Conservation (phyloP, 495 filamentous ascomycete species). For the Aspergillus ellipticus region DNA sequence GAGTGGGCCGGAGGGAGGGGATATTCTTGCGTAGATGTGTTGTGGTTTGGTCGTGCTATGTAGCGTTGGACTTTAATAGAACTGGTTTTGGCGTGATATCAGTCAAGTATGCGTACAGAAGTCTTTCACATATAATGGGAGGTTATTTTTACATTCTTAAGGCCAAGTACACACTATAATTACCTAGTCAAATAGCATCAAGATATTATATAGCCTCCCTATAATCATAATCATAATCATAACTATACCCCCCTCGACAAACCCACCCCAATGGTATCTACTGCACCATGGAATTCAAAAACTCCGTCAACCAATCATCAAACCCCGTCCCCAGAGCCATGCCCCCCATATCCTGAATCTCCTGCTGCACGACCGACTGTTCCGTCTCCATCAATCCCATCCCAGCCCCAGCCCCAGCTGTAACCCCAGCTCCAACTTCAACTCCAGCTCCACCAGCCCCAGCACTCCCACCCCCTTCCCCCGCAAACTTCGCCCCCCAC, state of each 20-base stretch:
- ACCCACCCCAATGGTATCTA: no score
- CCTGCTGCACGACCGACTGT: not conserved
- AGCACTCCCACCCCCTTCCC: not conserved
- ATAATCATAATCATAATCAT: no score
- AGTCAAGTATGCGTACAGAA: no score
- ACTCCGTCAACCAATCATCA: not conserved
- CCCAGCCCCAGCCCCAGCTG: not conserved
- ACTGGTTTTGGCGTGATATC: no score
- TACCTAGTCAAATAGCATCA: no score
- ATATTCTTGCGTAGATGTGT: constrained; percentile 18
- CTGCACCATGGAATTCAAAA: constrained; percentile 2
- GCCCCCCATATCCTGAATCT: not conserved
- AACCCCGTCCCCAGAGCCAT: not conserved
- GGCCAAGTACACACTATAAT: no score
- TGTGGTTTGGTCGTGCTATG: no score
- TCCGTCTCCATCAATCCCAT: not conserved
- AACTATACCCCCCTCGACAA: no score
- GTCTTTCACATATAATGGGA: no score
- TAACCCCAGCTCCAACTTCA: not conserved
- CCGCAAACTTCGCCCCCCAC: not conserved
- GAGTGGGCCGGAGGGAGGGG: constrained; percentile 23
- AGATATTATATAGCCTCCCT: no score
- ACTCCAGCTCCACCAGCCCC: not conserved
- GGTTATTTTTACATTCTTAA: no score
- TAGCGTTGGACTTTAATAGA: no score